phyloP scores from a whole-genome alignment of 805 yeast species.

The Brettanomyces sp. region DNA sequence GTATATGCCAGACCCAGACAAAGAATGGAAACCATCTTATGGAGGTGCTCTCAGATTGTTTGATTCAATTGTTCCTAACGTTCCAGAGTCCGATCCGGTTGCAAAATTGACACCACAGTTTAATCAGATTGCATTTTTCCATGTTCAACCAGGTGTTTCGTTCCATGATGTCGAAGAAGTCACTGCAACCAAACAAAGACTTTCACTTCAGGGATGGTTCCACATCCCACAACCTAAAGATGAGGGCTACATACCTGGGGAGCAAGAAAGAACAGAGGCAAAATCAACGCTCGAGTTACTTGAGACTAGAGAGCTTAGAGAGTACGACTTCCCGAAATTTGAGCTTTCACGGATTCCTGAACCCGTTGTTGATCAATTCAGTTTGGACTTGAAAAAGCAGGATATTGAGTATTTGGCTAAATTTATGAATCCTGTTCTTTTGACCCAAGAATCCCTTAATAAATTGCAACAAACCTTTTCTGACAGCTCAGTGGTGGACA shows the following conservation, averaged over 20 bases:
- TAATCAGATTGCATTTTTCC: constrained; percentile 92
- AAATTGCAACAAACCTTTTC: constrained; percentile 43
- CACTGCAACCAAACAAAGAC: constrained; percentile 77
- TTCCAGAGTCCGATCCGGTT: constrained; percentile 71
- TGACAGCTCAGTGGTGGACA: constrained; percentile 61
- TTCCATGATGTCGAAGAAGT: constrained; percentile 99
- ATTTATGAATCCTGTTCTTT: constrained; percentile 48
- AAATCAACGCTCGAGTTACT: constrained; percentile 70
- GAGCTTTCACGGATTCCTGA: constrained; percentile 19
- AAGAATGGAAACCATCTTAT: constrained; percentile 79
- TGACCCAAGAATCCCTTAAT: constrained; percentile 29
- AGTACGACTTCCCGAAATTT: constrained; percentile 73
- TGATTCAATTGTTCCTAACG: constrained; percentile 81
- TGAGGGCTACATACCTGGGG: constrained; percentile 73
- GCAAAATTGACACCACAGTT: constrained; percentile 79
- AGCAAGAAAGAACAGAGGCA: constrained; percentile 69
- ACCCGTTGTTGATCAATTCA: constrained; percentile 10
- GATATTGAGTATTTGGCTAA: constrained; percentile 43
- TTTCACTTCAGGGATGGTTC: constrained; percentile 97
- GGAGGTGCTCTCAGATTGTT: constrained; percentile 89
- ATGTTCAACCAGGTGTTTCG: constrained; percentile 91
- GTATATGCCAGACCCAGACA: constrained; percentile 88
- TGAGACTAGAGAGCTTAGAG: constrained; percentile 67
- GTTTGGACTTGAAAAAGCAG: constrained; percentile 20
- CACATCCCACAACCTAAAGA: constrained; percentile 95